These are phyloP conservation scores for Gillenia trifoliata DNA, from an alignment of 306 rosid genomes.

Conservation along the genomic window DNA sequence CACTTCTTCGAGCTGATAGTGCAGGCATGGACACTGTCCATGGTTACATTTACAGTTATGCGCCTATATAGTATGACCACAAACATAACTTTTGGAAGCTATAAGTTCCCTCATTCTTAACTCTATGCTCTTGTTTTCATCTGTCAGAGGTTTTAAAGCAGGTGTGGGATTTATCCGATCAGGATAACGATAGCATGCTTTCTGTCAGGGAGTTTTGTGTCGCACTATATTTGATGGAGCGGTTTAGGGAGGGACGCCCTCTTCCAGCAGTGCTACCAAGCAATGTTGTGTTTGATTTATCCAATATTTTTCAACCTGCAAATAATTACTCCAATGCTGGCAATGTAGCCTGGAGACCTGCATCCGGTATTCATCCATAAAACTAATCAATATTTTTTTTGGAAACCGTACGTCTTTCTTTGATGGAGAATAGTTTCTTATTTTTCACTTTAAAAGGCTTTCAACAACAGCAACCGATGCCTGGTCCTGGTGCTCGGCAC, in stretches of 20 bases:
- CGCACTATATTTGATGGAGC: slow-evolving; percentile 93
- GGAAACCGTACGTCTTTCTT: slow-evolving; percentile 3
- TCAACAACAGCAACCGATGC: slow-evolving; percentile 61
- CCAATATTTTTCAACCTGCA: slow-evolving; percentile 51
- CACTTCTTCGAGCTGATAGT: background rate
- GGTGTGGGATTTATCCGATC: slow-evolving; percentile 99
- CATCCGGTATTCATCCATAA: slow-evolving; percentile 49
- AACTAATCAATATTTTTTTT: slow-evolving; percentile 9
- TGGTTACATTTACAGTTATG: background rate
- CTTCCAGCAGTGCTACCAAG: slow-evolving; percentile 82
- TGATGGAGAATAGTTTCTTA: slow-evolving; percentile 14
- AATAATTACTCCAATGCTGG: slow-evolving; percentile 35
- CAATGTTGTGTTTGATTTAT: slow-evolving; percentile 61
- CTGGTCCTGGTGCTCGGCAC: slow-evolving; percentile 50
- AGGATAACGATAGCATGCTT: slow-evolving; percentile 98
- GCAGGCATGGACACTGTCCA: background rate
- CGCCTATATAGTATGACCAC: slow-evolving; percentile 1
- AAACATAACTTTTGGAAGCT: slow-evolving; percentile 15
- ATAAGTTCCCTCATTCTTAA: slow-evolving; percentile 32
- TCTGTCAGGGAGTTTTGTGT: slow-evolving; percentile 93
- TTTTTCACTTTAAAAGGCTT: slow-evolving; percentile 41
- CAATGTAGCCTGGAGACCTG: slow-evolving; percentile 60
- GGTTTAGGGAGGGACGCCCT: slow-evolving; percentile 81
- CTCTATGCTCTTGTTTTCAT: slow-evolving; percentile 32
- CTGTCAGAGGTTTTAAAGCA: slow-evolving; percentile 91